Percentiles rank a stretch among this genome's conserved stretches.
These are phyloP conservation scores for Westerdykella ornata DNA, from an alignment of 2,329 filamentous ascomycete genomes.

Conservation along the genomic window DNA sequence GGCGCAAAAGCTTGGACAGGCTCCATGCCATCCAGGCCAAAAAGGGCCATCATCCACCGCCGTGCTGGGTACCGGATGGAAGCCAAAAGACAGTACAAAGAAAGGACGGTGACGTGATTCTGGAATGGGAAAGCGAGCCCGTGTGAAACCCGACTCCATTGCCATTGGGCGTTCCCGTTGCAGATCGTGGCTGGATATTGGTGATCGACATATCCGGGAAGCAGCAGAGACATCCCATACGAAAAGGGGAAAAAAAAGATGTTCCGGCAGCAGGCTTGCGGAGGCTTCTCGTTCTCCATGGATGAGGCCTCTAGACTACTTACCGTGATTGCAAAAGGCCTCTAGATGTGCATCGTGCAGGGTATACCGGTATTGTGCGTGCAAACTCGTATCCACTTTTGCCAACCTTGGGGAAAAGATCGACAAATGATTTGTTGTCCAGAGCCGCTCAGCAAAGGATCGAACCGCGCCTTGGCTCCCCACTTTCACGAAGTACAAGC, in stretches of 20 bases:
- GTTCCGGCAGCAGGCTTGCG: no score
- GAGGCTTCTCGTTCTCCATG: no score
- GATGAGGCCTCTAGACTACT: no score
- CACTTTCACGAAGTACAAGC: conserved; percentile 1
- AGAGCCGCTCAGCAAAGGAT: conserved; percentile 16
- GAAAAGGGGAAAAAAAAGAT: no score
- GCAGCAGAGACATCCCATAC: neutral
- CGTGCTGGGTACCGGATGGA: neutral
- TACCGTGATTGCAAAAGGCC: conserved; percentile 1
- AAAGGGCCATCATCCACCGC: neutral
- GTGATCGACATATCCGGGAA: neutral
- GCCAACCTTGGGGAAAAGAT: conserved; percentile 20
- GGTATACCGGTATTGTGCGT: conserved; percentile 15
- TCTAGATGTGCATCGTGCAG: conserved; percentile 6
- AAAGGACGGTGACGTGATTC: conserved; percentile 7
- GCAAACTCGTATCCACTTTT: conserved; percentile 20
- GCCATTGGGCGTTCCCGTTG: conserved; percentile 7
- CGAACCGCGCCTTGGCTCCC: conserved; percentile 14
- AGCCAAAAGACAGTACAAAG: conserved; percentile 2
- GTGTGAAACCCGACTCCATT: conserved; percentile 10
- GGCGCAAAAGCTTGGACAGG: conserved; percentile 10
- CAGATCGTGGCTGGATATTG: neutral
- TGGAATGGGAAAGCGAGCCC: conserved; percentile 2
- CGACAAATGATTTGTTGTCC: conserved; percentile 12
- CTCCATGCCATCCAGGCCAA: conserved; percentile 6